Evolutionary conservation across 2,329 filamentous ascomycete species (phyloP).

Genomic region (Xylariaceae sp.): DNA sequence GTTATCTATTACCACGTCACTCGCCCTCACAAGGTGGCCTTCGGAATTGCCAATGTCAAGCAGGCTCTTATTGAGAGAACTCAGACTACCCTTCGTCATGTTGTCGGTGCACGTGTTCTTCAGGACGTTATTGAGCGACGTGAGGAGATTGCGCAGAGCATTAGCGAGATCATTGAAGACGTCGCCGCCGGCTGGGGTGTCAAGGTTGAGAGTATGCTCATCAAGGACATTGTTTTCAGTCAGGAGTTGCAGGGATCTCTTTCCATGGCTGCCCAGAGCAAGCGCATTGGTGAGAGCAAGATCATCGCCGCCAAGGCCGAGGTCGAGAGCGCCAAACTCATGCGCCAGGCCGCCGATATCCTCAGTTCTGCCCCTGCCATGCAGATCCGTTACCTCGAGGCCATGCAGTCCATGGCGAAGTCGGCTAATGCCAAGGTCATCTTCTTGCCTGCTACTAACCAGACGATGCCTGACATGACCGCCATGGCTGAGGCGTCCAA

Average conservation of each 20-base stretch:
- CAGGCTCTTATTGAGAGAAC: slow-evolving; percentile 97
- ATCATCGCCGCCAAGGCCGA: slow-evolving; percentile 96
- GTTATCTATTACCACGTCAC: slow-evolving; percentile 99
- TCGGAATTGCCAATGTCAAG: slow-evolving; percentile 89
- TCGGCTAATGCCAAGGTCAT: slow-evolving; percentile 82
- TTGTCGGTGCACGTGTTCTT: slow-evolving; percentile 88
- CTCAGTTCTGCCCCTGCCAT: slow-evolving; percentile 87
- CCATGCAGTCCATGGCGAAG: slow-evolving; percentile 99
- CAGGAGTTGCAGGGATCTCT: slow-evolving; percentile 92
- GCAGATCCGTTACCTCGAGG: slow-evolving; percentile 97
- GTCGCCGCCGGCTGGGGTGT: slow-evolving; percentile 93
- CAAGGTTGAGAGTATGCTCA: slow-evolving; percentile 94
- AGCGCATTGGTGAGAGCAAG: slow-evolving; percentile 97
- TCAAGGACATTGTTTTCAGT: slow-evolving; percentile 98
- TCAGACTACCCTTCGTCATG: slow-evolving; percentile 94
- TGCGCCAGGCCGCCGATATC: slow-evolving; percentile 90
- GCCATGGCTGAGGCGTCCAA: slow-evolving; percentile 37
- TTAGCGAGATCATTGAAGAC: slow-evolving; percentile 95
- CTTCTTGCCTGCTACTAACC: slow-evolving; percentile 64
- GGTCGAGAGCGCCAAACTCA: slow-evolving; percentile 92
- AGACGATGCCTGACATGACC: slow-evolving; percentile 48
- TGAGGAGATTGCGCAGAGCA: slow-evolving; percentile 92
- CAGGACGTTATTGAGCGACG: slow-evolving; percentile 98
- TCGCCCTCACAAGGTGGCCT: slow-evolving; percentile 92
- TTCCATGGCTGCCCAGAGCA: slow-evolving; percentile 97